phyloP scores from a whole-genome alignment of 495 filamentous ascomycete species.

The Tuber microsphaerosporum region DNA sequence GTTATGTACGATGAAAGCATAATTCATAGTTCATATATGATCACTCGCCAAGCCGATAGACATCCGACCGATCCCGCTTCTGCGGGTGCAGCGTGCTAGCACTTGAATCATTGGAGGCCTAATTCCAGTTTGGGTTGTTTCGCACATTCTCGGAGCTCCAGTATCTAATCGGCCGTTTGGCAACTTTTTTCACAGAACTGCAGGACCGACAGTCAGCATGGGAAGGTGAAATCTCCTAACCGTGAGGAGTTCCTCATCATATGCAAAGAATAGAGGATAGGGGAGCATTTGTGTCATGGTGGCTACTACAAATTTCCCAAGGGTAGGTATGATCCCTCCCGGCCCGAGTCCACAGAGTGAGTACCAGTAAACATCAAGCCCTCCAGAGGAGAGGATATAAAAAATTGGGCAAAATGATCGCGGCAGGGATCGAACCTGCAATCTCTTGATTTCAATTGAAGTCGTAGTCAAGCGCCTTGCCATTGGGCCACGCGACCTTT shows the following conservation, averaged over 20 bases:
- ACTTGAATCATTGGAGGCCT: neutral
- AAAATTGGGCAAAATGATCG: constrained; percentile 18
- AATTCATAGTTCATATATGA: neutral
- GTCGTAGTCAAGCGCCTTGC: constrained; percentile 67
- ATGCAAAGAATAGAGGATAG: neutral
- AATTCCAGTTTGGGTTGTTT: neutral
- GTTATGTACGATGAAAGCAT: constrained; percentile 3
- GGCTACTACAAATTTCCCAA: neutral
- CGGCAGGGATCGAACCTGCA: constrained; percentile 40
- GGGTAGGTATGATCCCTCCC: neutral
- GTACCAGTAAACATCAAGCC: neutral
- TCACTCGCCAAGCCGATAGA: neutral
- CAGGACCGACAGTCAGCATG: neutral
- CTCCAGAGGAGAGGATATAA: neutral
- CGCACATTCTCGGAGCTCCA: neutral
- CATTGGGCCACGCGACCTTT: constrained; percentile 55
- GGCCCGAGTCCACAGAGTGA: neutral
- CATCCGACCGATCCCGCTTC: neutral
- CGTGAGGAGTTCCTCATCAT: neutral
- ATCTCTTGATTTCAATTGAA: constrained; percentile 29
- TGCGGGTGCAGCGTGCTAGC: neutral
- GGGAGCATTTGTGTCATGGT: neutral
- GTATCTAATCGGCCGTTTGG: neutral
- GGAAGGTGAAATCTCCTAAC: neutral
- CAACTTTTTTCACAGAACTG: neutral